These are phyloP conservation scores for Trichoderma endophyticum DNA, from an alignment of 2,329 filamentous ascomycete genomes.

Conservation along the genomic window DNA sequence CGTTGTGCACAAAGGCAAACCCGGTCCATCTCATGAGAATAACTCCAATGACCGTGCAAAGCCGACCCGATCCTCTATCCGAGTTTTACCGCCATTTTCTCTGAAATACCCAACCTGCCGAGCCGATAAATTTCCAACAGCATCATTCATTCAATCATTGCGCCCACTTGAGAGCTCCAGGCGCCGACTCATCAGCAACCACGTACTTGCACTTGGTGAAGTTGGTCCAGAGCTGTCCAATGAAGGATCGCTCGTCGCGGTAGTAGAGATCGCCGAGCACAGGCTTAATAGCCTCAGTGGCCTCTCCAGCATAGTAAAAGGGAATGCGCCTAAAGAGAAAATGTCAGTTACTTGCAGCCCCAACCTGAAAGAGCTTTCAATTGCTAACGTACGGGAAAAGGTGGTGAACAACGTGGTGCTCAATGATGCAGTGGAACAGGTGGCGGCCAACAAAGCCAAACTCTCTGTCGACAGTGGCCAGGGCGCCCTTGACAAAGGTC, in stretches of 20 bases:
- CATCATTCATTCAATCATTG: not conserved
- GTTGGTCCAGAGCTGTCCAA: slow-evolving; percentile 11
- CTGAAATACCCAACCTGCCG: not conserved
- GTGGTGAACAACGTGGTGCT: slow-evolving; percentile 61
- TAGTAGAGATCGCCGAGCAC: slow-evolving; percentile 16
- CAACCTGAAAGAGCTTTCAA: not conserved
- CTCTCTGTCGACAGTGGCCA: slow-evolving; percentile 60
- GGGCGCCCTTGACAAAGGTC: slow-evolving; percentile 60
- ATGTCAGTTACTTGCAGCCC: not conserved
- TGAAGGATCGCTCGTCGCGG: slow-evolving; percentile 1
- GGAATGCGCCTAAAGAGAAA: slow-evolving; percentile 6
- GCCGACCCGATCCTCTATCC: not conserved
- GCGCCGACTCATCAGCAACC: slow-evolving; percentile 2
- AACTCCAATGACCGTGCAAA: not conserved
- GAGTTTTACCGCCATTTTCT: not conserved
- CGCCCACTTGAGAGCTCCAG: slow-evolving; percentile 17
- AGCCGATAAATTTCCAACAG: not conserved
- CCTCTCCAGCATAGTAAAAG: slow-evolving; percentile 14
- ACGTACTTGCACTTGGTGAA: slow-evolving; percentile 18
- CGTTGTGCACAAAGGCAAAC: not conserved
- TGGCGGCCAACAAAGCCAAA: slow-evolving; percentile 60
- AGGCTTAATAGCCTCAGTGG: slow-evolving; percentile 15
- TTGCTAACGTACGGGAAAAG: slow-evolving; percentile 39
- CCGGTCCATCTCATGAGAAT: not conserved
- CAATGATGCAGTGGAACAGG: slow-evolving; percentile 60